These are phyloP conservation scores for Spergularia bocconei DNA, from an alignment of 148 eudicot species.

Conservation along the genomic window DNA sequence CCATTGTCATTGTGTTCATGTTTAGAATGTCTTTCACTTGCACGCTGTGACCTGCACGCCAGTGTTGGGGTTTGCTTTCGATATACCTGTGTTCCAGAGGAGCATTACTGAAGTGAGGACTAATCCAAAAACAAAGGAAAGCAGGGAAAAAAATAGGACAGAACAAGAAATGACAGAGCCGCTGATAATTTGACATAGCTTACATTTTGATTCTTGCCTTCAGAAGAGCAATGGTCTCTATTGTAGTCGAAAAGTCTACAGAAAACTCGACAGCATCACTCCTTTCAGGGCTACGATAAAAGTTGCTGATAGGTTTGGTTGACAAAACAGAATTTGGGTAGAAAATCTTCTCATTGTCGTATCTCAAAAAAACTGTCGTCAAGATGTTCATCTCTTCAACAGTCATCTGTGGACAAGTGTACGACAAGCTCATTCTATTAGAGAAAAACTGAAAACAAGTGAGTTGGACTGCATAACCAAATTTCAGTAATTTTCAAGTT, in stretches of 20 bases:
- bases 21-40: slow-evolving; percentile 66
- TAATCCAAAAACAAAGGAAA: not conserved
- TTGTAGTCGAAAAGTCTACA: slow-evolving; percentile 63
- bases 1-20: slow-evolving; percentile 72
- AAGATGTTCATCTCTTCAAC: slow-evolving; percentile 95
- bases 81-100: slow-evolving; percentile 49
- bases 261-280: slow-evolving; percentile 69
- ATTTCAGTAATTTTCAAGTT: not conserved
- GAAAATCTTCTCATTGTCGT: slow-evolving; percentile 72
- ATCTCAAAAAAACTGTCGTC: slow-evolving; percentile 73
- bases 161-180: not conserved
- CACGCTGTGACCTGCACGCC: slow-evolving; percentile 64
- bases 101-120: not conserved
- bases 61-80: slow-evolving; percentile 74
- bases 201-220: slow-evolving; percentile 58
- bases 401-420: slow-evolving; percentile 46
- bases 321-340: slow-evolving; percentile 74
- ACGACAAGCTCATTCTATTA: not conserved
- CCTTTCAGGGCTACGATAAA: slow-evolving; percentile 82
- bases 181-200: slow-evolving; percentile 4
- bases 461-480: too few species aligned
- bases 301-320: slow-evolving; percentile 80
- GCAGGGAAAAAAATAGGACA: not conserved
- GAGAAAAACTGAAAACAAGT: not conserved
- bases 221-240: slow-evolving; percentile 58